phyloP scores from a whole-genome alignment of 805 yeast genomes.

The Nakazawaea peltata region DNA sequence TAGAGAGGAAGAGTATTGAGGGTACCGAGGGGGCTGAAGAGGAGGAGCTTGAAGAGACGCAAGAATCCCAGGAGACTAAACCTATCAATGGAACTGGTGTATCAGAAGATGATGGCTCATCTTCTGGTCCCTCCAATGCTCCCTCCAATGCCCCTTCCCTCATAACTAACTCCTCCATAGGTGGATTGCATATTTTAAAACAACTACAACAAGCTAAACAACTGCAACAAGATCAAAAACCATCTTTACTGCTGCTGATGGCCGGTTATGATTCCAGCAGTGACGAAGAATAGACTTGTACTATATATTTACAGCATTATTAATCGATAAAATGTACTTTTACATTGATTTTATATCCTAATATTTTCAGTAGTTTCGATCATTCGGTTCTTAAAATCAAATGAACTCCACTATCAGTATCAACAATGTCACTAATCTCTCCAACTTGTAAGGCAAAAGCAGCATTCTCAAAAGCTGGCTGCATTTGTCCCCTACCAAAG shows the following conservation, averaged over 20 bases:
- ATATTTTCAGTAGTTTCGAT: no score
- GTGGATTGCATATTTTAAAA: no score
- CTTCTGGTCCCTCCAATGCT: no score
- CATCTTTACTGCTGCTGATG: no score
- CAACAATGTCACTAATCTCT: constrained; percentile 75
- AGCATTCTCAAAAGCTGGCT: constrained; percentile 86
- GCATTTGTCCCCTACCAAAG: constrained; percentile 91
- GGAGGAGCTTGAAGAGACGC: constrained; percentile 10
- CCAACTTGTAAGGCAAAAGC: constrained; percentile 78
- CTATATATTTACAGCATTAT: no score
- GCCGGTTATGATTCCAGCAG: no score
- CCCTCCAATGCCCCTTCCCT: no score
- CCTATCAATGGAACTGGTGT: background rate
- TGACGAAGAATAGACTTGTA: no score
- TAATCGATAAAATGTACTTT: no score
- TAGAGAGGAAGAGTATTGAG: constrained; percentile 20
- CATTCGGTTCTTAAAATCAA: constrained; percentile 69
- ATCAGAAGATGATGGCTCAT: no score
- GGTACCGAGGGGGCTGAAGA: constrained; percentile 15
- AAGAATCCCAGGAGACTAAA: background rate
- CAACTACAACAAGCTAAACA: background rate
- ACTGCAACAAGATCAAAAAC: background rate
- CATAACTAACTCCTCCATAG: no score
- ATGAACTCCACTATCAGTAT: constrained; percentile 88
- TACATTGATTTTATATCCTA: no score